Evolutionary conservation across 148 eudicot genomes (phyloP).

Genomic region (Chenopodium berlandieri): DNA sequence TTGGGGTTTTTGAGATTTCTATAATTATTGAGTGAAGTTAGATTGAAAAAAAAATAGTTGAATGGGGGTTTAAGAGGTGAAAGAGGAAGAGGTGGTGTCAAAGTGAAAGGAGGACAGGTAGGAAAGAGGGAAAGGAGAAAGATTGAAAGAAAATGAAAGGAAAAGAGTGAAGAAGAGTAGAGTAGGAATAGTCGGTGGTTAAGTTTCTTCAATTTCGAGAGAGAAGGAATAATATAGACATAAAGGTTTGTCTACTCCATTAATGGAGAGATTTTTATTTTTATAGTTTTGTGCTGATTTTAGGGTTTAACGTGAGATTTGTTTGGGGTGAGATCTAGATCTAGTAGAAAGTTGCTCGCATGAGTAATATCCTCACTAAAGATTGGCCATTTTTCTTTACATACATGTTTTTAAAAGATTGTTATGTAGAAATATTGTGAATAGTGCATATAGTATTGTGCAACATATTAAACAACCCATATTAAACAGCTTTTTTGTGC

Average conservation of each 20-base stretch:
- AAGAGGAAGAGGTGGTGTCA: slow-evolving; percentile 5
- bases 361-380: too few relatives aligned
- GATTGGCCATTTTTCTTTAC: too few relatives aligned
- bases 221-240: background rate
- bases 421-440: too few relatives aligned
- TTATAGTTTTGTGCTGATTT: background rate
- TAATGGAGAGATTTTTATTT: background rate
- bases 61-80: background rate
- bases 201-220: background rate
- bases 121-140: background rate
- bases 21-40: background rate
- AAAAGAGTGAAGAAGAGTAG: background rate
- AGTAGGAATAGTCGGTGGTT: background rate
- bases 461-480: too few relatives aligned
- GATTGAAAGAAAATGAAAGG: background rate
- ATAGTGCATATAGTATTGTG: too few relatives aligned
- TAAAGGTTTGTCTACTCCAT: too few relatives aligned
- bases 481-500: too few relatives aligned
- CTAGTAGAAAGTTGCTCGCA: too few relatives aligned
- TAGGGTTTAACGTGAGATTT: background rate
- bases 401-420: too few relatives aligned
- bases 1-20: background rate
- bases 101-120: slow-evolving; percentile 7
- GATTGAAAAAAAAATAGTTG: background rate
- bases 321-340: background rate